These are phyloP conservation scores for Solanum pinnatisectum DNA, from an alignment of 257 asterid species.

Conservation along the genomic window DNA sequence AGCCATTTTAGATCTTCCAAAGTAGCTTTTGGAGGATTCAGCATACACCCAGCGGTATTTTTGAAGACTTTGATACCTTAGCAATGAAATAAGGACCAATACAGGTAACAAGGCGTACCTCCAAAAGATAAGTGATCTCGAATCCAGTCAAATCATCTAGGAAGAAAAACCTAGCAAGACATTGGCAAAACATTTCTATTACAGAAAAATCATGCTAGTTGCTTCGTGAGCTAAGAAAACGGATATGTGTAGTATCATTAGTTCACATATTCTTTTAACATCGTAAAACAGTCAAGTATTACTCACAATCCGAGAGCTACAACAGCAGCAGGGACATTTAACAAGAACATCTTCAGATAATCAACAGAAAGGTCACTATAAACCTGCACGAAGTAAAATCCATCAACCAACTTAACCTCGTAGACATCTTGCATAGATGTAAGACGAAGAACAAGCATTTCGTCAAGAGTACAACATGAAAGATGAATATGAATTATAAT, in stretches of 20 bases:
- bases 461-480: neutral
- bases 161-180: conserved; percentile 67
- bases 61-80: neutral
- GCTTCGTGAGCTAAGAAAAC: neutral
- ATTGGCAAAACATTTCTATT: neutral
- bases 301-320: conserved; percentile 92
- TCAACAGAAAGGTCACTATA: conserved; percentile 92
- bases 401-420: neutral
- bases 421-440: neutral
- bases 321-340: conserved; percentile 87
- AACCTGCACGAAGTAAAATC: conserved; percentile 41
- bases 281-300: neutral
- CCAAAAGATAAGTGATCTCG: conserved; percentile 81
- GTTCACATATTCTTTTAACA: neutral
- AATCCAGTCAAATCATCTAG: conserved; percentile 95
- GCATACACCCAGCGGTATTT: neutral
- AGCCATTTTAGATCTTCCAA: neutral
- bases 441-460: neutral
- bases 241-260: neutral
- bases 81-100: neutral
- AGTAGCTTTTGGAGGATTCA: neutral
- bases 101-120: conserved; percentile 33
- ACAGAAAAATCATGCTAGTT: neutral
- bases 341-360: conserved; percentile 85
- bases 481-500: neutral